A percentile compares a stretch with the other conserved stretches of the same genome.
Conservation (phyloP, 495 filamentous ascomycete genomes). For the Daldinia grandis region DNA sequence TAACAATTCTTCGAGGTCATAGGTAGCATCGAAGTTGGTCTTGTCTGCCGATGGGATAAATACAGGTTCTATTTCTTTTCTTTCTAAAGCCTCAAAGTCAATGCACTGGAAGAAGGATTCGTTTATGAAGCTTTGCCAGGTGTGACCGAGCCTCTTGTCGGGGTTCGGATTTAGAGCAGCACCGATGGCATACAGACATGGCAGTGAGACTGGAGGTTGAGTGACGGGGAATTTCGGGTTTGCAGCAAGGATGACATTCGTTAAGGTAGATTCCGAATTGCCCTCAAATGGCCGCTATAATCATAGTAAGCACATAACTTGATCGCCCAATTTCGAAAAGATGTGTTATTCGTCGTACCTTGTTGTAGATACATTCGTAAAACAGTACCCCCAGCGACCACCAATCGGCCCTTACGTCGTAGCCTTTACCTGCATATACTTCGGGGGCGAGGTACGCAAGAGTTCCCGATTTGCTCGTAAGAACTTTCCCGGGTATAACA, state of each 20-base stretch:
- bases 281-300: conserved; percentile 86
- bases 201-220: conserved; percentile 82
- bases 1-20: conserved; percentile 93
- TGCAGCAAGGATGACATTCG: conserved; percentile 81
- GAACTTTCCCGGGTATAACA: conserved; percentile 77
- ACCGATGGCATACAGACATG: conserved; percentile 85
- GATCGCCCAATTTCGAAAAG: neutral
- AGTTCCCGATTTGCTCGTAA: conserved; percentile 96
- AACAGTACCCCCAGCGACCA: conserved; percentile 97
- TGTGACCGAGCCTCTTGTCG: conserved; percentile 79
- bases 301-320: conserved; percentile 40
- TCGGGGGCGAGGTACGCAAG: conserved; percentile 96
- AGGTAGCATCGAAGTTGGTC: conserved; percentile 98
- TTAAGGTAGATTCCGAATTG: conserved; percentile 80
- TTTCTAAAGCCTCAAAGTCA: conserved; percentile 85
- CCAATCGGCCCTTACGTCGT: conserved; percentile 91
- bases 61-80: conserved; percentile 89
- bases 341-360: conserved; percentile 66
- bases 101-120: conserved; percentile 89
- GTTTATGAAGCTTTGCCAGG: conserved; percentile 81
- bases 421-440: conserved; percentile 89
- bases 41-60: conserved; percentile 95
- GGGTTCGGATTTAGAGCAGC: conserved; percentile 83
- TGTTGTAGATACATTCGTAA: conserved; percentile 99
- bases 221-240: conserved; percentile 89